Evolutionary conservation across 2,329 filamentous ascomycete genomes (phyloP).

Genomic region (Pseudogymnoascus sp.): DNA sequence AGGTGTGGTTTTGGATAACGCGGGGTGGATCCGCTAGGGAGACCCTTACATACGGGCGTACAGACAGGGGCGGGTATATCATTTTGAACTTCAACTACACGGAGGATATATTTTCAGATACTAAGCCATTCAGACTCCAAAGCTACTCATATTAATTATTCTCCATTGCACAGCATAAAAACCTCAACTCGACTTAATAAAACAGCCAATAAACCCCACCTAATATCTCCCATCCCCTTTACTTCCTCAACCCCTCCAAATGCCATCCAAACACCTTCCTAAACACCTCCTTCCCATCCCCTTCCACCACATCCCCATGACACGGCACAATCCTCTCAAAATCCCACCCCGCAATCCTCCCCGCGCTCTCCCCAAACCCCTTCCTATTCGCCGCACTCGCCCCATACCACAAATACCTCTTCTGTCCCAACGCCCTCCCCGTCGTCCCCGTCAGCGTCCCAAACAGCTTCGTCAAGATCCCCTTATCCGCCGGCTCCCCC

Average conservation of each 20-base stretch:
- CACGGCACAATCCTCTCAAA: conserved; percentile 83
- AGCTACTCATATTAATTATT: not conserved
- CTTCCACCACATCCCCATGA: conserved; percentile 83
- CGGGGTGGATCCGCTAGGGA: not conserved
- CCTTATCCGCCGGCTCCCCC: conserved; percentile 45
- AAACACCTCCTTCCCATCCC: conserved; percentile 65
- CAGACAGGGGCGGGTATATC: not conserved
- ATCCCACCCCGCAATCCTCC: conserved; percentile 68
- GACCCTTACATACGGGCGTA: not conserved
- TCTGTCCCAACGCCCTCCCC: conserved; percentile 63
- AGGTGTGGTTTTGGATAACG: not conserved
- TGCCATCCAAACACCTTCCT: conserved; percentile 79
- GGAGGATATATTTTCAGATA: not conserved
- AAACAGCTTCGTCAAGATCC: conserved; percentile 52
- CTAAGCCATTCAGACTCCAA: not conserved
- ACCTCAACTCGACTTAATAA: too few relatives aligned
- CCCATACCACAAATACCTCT: conserved; percentile 75
- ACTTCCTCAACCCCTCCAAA: conserved; percentile 39
- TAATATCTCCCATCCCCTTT: too few relatives aligned
- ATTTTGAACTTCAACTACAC: not conserved
- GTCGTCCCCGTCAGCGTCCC: conserved; percentile 50
- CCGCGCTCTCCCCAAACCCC: conserved; percentile 63
- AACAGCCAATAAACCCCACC: too few relatives aligned
- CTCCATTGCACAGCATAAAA: too few relatives aligned
- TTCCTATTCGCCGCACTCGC: conserved; percentile 51